A percentile compares a stretch with the other conserved stretches of the same genome.
Evolutionary conservation across 495 filamentous ascomycete genomes (phyloP).

Genomic region (Penicillium manginii): DNA sequence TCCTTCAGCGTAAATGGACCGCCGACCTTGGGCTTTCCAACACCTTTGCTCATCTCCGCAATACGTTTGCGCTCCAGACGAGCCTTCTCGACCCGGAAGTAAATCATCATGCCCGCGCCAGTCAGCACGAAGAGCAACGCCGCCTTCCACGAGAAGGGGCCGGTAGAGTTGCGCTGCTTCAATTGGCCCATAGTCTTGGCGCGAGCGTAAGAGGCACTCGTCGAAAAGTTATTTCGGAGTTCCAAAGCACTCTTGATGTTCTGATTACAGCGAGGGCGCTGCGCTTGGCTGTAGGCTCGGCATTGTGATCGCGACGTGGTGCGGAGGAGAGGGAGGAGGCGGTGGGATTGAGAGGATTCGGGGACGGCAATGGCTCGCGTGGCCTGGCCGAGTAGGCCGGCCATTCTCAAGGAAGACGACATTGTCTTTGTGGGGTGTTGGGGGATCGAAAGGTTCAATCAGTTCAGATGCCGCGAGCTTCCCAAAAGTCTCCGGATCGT

Average conservation of each 20-base stretch:
- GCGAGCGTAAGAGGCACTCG: constrained; percentile 29
- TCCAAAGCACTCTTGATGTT: constrained; percentile 15
- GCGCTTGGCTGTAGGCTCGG: constrained; percentile 32
- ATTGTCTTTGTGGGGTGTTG: constrained; percentile 25
- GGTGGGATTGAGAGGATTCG: constrained; percentile 23
- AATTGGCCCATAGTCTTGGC: constrained; percentile 50
- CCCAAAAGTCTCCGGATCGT: constrained; percentile 33
- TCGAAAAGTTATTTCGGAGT: constrained; percentile 36
- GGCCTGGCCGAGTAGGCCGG: constrained; percentile 33
- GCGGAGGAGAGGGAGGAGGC: constrained; percentile 26
- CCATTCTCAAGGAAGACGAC: constrained; percentile 37
- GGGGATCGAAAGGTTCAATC: constrained; percentile 14
- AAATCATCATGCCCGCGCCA: constrained; percentile 75
- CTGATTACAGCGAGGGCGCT: constrained; percentile 28
- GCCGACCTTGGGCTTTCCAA: constrained; percentile 90
- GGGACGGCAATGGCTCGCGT: constrained; percentile 24
- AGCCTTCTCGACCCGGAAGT: constrained; percentile 89
- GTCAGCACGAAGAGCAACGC: constrained; percentile 83
- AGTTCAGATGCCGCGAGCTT: constrained; percentile 8
- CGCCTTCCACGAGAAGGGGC: constrained; percentile 88
- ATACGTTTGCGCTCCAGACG: constrained; percentile 84
- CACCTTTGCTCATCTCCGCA: constrained; percentile 88
- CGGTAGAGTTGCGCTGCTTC: constrained; percentile 44
- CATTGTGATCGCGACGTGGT: constrained; percentile 27
- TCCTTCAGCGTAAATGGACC: constrained; percentile 83